phyloP scores from a whole-genome alignment of 2,329 filamentous ascomycete genomes.

The Coleophoma cylindrospora region DNA sequence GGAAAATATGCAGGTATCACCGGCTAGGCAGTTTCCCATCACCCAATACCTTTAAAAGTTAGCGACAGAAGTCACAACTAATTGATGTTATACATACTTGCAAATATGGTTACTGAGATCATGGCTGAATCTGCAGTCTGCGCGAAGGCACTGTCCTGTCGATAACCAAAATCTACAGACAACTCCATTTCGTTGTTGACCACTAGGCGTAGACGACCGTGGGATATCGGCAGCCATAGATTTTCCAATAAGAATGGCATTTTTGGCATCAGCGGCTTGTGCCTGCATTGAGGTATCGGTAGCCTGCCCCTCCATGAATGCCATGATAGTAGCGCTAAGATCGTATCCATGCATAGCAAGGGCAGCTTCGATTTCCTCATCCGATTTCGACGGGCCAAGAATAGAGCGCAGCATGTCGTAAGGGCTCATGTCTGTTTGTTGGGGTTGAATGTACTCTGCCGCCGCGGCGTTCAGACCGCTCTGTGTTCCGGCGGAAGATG shows the following conservation, averaged over 20 bases:
- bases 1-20: slow-evolving; percentile 92
- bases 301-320: slow-evolving; percentile 73
- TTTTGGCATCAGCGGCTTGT: slow-evolving; percentile 51
- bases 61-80: slow-evolving; percentile 7
- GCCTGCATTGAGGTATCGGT: slow-evolving; percentile 40
- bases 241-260: slow-evolving; percentile 77
- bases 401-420: slow-evolving; percentile 98
- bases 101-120: slow-evolving; percentile 93
- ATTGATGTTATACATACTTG: slow-evolving; percentile 63
- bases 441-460: slow-evolving; percentile 67
- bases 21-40: slow-evolving; percentile 90
- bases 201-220: slow-evolving; percentile 70
- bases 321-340: slow-evolving; percentile 82
- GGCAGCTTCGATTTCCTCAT: slow-evolving; percentile 92
- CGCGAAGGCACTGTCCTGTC: slow-evolving; percentile 89
- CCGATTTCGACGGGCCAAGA: slow-evolving; percentile 78
- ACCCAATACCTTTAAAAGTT: slow-evolving; percentile 73
- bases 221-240: slow-evolving; percentile 72
- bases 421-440: slow-evolving; percentile 86
- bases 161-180: slow-evolving; percentile 98
- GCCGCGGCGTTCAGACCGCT: slow-evolving; percentile 74
- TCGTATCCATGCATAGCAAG: slow-evolving; percentile 89
- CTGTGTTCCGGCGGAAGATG: slow-evolving; percentile 63
- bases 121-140: slow-evolving; percentile 95
- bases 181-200: slow-evolving; percentile 75